Evolutionary conservation across 192 early-diverging fungal genomes (phyloP).

Genomic region (Dispira parvispora): DNA sequence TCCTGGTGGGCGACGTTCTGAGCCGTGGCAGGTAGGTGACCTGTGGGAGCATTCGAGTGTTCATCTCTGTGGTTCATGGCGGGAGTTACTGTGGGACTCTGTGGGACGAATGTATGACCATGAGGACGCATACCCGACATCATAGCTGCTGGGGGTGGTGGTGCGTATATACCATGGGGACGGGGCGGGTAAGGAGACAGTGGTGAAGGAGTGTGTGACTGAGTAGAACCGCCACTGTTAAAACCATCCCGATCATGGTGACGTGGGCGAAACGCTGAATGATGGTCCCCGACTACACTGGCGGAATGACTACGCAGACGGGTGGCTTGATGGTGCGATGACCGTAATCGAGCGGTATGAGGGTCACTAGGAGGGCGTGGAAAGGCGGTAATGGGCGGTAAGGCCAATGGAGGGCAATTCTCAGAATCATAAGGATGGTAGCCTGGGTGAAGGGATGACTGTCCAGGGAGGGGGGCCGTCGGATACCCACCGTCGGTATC

Average conservation of each 20-base stretch:
- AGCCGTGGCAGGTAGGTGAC: neutral
- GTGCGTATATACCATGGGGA: neutral
- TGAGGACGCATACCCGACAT: too few relatives aligned
- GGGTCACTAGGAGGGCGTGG: neutral
- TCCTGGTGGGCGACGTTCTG: neutral
- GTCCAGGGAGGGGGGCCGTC: neutral
- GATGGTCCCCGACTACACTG: slow-evolving; percentile 7
- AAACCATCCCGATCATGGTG: neutral
- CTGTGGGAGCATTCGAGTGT: neutral
- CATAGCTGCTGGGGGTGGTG: neutral
- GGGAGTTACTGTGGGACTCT: too few relatives aligned
- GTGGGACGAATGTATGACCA: too few relatives aligned
- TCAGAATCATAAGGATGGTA: neutral
- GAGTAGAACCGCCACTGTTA: too few relatives aligned
- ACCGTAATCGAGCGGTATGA: neutral
- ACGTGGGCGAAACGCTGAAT: neutral
- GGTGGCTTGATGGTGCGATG: neutral
- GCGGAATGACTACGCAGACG: slow-evolving; percentile 10
- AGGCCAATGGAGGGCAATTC: neutral
- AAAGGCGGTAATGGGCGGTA: neutral
- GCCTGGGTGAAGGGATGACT: neutral
- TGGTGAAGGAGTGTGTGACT: too few relatives aligned
- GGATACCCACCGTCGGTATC: too few relatives aligned
- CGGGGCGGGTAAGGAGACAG: neutral
- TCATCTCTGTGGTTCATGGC: neutral